Conservation (phyloP, 129 eudicot species). For the Helichrysum umbraculigerum region DNA sequence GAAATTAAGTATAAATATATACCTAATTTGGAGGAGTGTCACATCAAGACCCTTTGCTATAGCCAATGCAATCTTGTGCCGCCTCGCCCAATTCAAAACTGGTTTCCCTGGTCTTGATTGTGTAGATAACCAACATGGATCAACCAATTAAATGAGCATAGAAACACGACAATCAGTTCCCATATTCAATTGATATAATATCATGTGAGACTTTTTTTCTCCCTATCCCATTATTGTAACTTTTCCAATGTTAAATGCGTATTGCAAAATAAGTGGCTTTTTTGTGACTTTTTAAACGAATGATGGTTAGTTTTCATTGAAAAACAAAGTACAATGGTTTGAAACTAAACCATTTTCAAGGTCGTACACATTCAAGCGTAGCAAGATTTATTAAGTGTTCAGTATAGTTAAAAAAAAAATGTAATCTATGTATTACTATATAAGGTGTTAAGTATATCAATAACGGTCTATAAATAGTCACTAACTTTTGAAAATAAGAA, state of each 20-base stretch:
- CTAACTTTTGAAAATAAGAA: background rate
- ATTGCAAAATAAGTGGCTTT: background rate
- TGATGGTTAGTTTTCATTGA: background rate
- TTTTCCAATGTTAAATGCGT: too few species aligned
- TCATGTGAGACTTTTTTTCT: background rate
- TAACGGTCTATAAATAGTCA: background rate
- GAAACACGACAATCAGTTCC: background rate
- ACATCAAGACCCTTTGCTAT: constrained; percentile 77
- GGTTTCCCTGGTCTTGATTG: constrained; percentile 74
- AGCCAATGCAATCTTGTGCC: constrained; percentile 77
- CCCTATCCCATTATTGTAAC: too few species aligned
- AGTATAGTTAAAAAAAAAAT: background rate
- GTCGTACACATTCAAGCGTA: background rate
- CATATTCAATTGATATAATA: background rate
- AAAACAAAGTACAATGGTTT: background rate
- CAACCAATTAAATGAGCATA: background rate
- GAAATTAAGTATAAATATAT: too few species aligned
- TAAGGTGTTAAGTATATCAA: background rate
- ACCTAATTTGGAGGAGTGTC: too few species aligned
- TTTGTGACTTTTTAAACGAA: background rate
- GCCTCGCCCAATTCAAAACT: constrained; percentile 64
- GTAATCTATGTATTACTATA: background rate
- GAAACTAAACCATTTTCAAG: background rate
- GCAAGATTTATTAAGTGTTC: background rate
- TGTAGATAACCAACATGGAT: constrained; percentile 29